phyloP scores from a whole-genome alignment of 2,329 filamentous ascomycete genomes.

The Parastagonospora avenae region DNA sequence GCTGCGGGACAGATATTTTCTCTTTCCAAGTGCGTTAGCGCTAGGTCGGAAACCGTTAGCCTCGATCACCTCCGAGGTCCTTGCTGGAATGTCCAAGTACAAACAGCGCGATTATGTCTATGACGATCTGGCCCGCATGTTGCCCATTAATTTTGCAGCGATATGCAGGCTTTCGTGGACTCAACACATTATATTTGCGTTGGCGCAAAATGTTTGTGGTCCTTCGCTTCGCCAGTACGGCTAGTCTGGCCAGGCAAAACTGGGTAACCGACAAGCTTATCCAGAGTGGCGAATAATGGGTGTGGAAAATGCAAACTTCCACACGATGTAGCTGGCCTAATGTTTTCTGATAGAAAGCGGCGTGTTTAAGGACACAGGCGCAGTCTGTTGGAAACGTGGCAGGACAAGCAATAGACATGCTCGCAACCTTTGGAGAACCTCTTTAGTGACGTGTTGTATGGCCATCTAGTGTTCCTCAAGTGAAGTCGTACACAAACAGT shows the following conservation, averaged over 20 bases:
- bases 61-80: conserved; percentile 2
- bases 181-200: no score
- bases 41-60: conserved; percentile 7
- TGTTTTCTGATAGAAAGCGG: no score
- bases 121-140: background rate
- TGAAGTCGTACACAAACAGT: conserved; percentile 87
- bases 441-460: background rate
- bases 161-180: background rate
- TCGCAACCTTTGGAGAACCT: background rate
- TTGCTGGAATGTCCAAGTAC: background rate
- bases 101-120: background rate
- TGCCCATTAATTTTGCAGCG: background rate
- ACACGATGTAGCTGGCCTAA: no score
- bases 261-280: no score
- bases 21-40: conserved; percentile 5
- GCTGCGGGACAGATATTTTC: conserved; percentile 11
- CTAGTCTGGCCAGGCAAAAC: no score
- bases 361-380: no score
- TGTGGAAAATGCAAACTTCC: background rate
- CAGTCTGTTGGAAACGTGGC: no score
- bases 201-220: no score
- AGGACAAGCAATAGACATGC: no score
- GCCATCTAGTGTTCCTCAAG: conserved; percentile 47
- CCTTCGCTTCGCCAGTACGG: no score
- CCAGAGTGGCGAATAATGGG: background rate